Evolutionary conservation across 257 asterid genomes (phyloP), one percentile per base, ranked within the genome.

Genomic region (Nicotiana attenuata): DNA sequence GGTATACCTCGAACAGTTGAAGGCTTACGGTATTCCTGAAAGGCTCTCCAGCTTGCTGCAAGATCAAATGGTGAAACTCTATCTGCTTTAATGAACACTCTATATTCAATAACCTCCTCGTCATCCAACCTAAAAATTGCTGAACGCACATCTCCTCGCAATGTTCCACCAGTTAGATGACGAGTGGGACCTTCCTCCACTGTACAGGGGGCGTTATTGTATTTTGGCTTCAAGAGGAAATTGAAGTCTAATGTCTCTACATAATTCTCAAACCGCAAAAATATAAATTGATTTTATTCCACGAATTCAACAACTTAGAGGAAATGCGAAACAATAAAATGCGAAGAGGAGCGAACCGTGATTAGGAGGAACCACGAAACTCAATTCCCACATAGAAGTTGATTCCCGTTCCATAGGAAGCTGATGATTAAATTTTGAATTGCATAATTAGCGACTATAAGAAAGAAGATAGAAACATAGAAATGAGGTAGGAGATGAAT

Each of bases 31-130:
- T 96, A 92, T 85, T 96, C 98, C 88, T 89, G 95, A 88, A 91
- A 96, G 4, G 97, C 97, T 81, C 99, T 93, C 99, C 99, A 96
- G 87, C 99, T 96, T 1, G 98, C 98, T 3, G 99, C 98, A 76
- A 96, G 98, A 87, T 96, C 98, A 85, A 96, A 94, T 0, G 99
- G 99, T 0, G 99, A 96, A 80, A 94, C 95, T 80, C 97, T 90
- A 75, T 88, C 97, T 5, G 96, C 97, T 84, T 92, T 90, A 84
- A 91, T 88, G 81, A 88, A 89, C 75, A 96, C 98, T 82, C 83
- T 88, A 86, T 92, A 94, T 89, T 94, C 98, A n/a, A 90, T 89
- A 86, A 88, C 59, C 78, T 90, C 98, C 33, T 91, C 98, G 7
- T 76, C 86, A 5, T 82, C 86, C 86, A 92, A 66, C 83, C 83